These are phyloP conservation scores for Neonectria neomacrospora DNA, from an alignment of 2,329 filamentous ascomycete genomes.

Conservation along the genomic window DNA sequence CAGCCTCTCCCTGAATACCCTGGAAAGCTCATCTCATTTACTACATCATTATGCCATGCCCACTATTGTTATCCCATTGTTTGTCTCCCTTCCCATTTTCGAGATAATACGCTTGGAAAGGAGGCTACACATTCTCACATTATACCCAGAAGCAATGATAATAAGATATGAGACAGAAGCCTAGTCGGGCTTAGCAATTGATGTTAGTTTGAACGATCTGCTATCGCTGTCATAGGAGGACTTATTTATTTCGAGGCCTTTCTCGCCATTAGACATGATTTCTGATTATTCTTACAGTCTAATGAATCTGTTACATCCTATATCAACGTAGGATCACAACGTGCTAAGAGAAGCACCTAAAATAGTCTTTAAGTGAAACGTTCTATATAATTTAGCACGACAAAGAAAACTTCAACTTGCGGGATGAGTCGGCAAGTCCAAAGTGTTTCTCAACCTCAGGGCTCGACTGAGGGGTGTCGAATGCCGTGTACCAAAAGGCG, in stretches of 20 bases:
- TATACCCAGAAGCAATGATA: background rate
- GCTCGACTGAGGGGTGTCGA: constrained; percentile 30
- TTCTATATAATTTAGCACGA: constrained; percentile 45
- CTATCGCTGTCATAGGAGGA: background rate
- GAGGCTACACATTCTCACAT: background rate
- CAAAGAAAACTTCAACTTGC: constrained; percentile 40
- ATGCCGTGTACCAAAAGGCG: constrained; percentile 42
- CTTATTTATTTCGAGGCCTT: background rate
- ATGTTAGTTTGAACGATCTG: background rate
- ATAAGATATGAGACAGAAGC: background rate
- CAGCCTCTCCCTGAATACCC: no score
- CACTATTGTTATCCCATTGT: no score
- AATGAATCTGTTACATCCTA: background rate
- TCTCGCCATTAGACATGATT: background rate
- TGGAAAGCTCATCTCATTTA: no score
- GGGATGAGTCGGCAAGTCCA: constrained; percentile 35
- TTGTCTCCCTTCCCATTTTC: no score
- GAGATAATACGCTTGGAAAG: background rate
- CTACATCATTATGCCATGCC: no score
- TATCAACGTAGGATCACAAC: background rate
- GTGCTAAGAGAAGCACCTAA: background rate
- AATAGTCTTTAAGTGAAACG: background rate
- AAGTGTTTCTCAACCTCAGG: constrained; percentile 42
- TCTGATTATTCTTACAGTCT: background rate
- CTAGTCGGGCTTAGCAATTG: background rate